These are phyloP conservation scores for Pythium oligandrum DNA, from an alignment of 352 stramenopile genomes.

Conservation along the genomic window DNA sequence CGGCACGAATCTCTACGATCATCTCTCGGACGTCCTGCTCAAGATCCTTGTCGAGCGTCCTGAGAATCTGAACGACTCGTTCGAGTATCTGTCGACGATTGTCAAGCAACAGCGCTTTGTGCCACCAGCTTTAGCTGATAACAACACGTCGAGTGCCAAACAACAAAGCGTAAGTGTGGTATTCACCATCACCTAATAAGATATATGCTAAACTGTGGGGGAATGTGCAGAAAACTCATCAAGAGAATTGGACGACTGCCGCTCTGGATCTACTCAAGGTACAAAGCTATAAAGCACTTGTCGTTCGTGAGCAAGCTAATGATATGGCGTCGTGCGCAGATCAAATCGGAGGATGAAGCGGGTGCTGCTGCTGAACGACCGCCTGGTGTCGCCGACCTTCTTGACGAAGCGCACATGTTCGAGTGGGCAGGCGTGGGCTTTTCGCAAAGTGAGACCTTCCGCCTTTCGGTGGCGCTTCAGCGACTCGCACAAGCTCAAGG, in stretches of 20 bases:
- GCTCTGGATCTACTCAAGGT: conserved; percentile 60
- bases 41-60: conserved; percentile 85
- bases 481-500: conserved; percentile 46
- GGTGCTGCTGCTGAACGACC: conserved; percentile 23
- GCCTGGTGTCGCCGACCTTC: conserved; percentile 47
- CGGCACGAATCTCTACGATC: conserved; percentile 83
- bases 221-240: conserved; percentile 34
- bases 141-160: conserved; percentile 34
- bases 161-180: conserved; percentile 42
- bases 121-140: conserved; percentile 14
- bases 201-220: too few species aligned
- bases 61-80: conserved; percentile 78
- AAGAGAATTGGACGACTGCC: conserved; percentile 62
- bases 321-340: conserved; percentile 9
- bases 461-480: conserved; percentile 57
- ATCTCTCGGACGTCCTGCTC: conserved; percentile 80
- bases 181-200: neutral
- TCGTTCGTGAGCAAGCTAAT: conserved; percentile 1
- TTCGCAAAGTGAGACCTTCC: conserved; percentile 69
- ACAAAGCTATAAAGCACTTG: neutral
- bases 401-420: conserved; percentile 83
- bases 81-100: conserved; percentile 82
- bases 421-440: conserved; percentile 77
- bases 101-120: conserved; percentile 82
- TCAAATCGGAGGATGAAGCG: conserved; percentile 49